A percentile compares a stretch with the other conserved stretches of the same genome.
Evolutionary conservation across 1,139 yeast genomes (phyloP).

Genomic region (Pichia norvegensis): DNA sequence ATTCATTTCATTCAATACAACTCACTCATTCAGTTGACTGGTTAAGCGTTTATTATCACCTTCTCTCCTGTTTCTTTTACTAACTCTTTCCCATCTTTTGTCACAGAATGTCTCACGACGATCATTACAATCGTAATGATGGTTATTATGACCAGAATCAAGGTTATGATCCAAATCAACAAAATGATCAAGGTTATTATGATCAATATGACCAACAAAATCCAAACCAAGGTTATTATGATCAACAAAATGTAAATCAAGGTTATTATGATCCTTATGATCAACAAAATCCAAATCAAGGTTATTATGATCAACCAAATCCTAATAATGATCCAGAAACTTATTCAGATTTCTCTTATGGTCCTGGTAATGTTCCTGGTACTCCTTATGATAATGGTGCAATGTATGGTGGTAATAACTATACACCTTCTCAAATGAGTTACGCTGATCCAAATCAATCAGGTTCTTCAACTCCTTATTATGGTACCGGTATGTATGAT

Average conservation of each 20-base stretch:
- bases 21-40: neutral
- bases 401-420: slow-evolving; percentile 53
- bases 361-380: slow-evolving; percentile 57
- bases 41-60: neutral
- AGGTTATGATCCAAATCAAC: slow-evolving; percentile 33
- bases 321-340: slow-evolving; percentile 66
- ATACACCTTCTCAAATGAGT: slow-evolving; percentile 74
- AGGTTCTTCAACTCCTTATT: slow-evolving; percentile 94
- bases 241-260: slow-evolving; percentile 2
- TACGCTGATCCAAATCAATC: slow-evolving; percentile 80
- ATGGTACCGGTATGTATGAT: slow-evolving; percentile 54
- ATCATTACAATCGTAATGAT: slow-evolving; percentile 30
- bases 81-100: neutral
- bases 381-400: slow-evolving; percentile 46
- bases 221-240: slow-evolving; percentile 8
- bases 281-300: slow-evolving; percentile 27
- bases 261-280: slow-evolving; percentile 21
- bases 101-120: slow-evolving; percentile 31
- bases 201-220: slow-evolving; percentile 12
- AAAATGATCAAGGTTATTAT: slow-evolving; percentile 13
- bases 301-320: slow-evolving; percentile 45
- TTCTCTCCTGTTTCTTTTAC: neutral
- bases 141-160: slow-evolving; percentile 36
- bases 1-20: neutral
- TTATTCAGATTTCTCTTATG: slow-evolving; percentile 69